These are phyloP conservation scores for Nepenthes alata DNA, from an alignment of 179 eudicot species.

Conservation along the genomic window DNA sequence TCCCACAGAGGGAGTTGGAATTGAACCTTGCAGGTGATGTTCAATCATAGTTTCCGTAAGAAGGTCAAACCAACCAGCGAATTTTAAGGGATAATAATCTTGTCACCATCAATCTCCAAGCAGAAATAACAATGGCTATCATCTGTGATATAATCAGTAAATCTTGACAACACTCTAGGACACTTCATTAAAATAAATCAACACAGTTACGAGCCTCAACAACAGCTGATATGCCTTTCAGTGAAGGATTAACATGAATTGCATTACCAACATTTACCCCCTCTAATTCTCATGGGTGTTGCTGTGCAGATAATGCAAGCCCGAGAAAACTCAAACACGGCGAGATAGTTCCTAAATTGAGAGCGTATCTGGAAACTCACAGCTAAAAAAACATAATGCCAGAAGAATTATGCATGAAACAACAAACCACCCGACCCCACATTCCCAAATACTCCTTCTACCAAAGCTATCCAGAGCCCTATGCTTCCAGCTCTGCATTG, in stretches of 20 bases:
- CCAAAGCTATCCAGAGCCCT: too few species aligned
- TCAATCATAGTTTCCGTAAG: slow-evolving; percentile 93
- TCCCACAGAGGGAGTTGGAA: slow-evolving; percentile 62
- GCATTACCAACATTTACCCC: slow-evolving; percentile 85
- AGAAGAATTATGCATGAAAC: slow-evolving; percentile 65
- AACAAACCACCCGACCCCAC: slow-evolving; percentile 77
- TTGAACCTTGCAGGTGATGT: slow-evolving; percentile 75
- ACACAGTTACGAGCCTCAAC: slow-evolving; percentile 49
- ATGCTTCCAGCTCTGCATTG: too few species aligned
- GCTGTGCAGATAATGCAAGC: slow-evolving; percentile 75
- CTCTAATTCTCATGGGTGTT: slow-evolving; percentile 80
- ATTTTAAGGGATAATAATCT: slow-evolving; percentile 68
- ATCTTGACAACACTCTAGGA: too few species aligned
- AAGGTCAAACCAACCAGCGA: slow-evolving; percentile 78
- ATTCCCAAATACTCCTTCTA: slow-evolving; percentile 83
- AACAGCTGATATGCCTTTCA: slow-evolving; percentile 62
- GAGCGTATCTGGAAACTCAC: slow-evolving; percentile 65
- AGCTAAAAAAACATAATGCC: slow-evolving; percentile 68
- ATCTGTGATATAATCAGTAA: too few species aligned
- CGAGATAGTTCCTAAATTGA: slow-evolving; percentile 55
- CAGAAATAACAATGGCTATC: slow-evolving; percentile 1
- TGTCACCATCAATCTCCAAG: slow-evolving; percentile 80
- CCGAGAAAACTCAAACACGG: slow-evolving; percentile 68
- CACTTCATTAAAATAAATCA: neutral
- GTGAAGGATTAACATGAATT: slow-evolving; percentile 58